Conservation (phyloP, 805 yeast genomes). For the Zygoascus bituminiphila region DNA sequence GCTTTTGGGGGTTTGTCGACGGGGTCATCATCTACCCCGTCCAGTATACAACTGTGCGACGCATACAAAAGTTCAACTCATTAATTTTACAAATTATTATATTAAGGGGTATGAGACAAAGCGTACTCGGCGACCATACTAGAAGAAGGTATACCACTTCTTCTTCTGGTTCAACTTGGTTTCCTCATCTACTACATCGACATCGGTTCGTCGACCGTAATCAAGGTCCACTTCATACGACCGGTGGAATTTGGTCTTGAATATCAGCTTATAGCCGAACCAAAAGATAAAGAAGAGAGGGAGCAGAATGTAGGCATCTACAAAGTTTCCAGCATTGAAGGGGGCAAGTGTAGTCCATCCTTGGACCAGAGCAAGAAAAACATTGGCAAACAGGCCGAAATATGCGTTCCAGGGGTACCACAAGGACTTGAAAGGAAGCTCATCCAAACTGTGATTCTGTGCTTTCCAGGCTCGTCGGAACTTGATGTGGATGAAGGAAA, state of each 20-base stretch:
- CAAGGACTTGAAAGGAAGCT: slow-evolving; percentile 46
- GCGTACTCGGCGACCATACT: too few relatives aligned
- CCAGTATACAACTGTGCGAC: too few relatives aligned
- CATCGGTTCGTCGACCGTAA: slow-evolving; percentile 36
- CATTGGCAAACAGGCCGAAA: slow-evolving; percentile 41
- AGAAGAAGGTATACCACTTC: not conserved
- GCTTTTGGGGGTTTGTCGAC: too few relatives aligned
- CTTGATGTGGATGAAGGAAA: slow-evolving; percentile 47
- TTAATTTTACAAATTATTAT: too few relatives aligned
- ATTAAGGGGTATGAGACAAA: too few relatives aligned
- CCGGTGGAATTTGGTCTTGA: slow-evolving; percentile 34
- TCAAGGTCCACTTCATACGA: slow-evolving; percentile 35
- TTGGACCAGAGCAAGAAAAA: slow-evolving; percentile 50
- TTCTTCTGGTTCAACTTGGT: not conserved
- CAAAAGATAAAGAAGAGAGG: slow-evolving; percentile 46
- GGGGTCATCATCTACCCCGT: too few relatives aligned
- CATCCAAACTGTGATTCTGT: slow-evolving; percentile 36
- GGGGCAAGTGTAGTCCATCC: slow-evolving; percentile 61
- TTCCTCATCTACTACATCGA: slow-evolving; percentile 8
- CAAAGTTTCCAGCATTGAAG: slow-evolving; percentile 45
- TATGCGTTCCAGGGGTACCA: slow-evolving; percentile 46
- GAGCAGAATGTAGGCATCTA: slow-evolving; percentile 55
- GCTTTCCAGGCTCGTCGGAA: slow-evolving; percentile 42
- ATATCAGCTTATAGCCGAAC: slow-evolving; percentile 30
- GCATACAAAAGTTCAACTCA: too few relatives aligned